Conservation (phyloP, 2,329 filamentous ascomycete species). For the Trichophyton equinum region DNA sequence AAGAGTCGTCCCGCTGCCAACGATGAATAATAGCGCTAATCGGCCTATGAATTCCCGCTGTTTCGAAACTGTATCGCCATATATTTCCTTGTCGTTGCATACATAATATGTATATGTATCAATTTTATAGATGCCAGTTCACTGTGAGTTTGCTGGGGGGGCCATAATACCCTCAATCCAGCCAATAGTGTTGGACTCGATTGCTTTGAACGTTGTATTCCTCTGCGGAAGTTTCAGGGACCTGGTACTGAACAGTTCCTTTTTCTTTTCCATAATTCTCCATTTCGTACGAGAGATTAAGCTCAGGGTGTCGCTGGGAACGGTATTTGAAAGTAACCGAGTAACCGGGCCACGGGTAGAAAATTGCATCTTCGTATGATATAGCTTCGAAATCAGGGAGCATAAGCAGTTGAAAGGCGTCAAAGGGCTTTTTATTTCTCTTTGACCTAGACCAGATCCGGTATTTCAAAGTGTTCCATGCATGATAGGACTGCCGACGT, state of each 20-base stretch:
- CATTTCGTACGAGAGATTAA: slow-evolving; percentile 2
- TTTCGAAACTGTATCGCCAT: background rate
- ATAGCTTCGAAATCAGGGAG: background rate
- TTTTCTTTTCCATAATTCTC: background rate
- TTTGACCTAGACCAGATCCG: background rate
- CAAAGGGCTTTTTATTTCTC: background rate
- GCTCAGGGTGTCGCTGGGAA: background rate
- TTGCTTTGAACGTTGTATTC: background rate
- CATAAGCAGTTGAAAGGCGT: background rate
- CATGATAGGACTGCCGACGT: background rate
- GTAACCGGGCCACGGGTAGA: background rate
- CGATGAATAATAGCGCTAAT: background rate
- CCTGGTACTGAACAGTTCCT: background rate
- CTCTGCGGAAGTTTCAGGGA: background rate
- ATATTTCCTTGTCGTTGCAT: background rate
- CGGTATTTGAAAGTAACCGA: background rate
- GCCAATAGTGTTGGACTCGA: background rate
- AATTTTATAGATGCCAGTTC: background rate
- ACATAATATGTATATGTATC: background rate
- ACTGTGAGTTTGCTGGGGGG: background rate
- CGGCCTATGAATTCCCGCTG: background rate
- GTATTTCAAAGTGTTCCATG: background rate
- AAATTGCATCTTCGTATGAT: background rate
- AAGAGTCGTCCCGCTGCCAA: background rate
- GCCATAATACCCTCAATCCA: background rate